These are phyloP conservation scores for Emergomyces pasteurianus DNA, from an alignment of 2,329 filamentous ascomycete genomes.

Conservation along the genomic window DNA sequence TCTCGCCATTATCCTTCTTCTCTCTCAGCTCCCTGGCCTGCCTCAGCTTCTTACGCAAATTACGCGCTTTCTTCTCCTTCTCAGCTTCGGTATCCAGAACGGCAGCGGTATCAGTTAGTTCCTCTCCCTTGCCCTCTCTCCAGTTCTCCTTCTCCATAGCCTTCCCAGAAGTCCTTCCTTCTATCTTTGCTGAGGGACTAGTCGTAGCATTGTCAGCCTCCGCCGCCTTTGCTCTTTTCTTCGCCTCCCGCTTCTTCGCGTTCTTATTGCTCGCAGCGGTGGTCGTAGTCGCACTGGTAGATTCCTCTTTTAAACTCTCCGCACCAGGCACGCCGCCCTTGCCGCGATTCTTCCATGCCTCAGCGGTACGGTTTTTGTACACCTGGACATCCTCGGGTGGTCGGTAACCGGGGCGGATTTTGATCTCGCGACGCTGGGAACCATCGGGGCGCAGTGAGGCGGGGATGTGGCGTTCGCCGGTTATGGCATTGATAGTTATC, in stretches of 20 bases:
- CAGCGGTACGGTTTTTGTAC: constrained; percentile 86
- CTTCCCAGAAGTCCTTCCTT: background rate
- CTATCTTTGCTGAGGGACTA: constrained; percentile 27
- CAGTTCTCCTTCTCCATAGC: constrained; percentile 18
- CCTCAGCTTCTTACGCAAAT: constrained; percentile 85
- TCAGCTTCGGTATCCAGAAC: constrained; percentile 59
- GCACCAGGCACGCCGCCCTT: constrained; percentile 65
- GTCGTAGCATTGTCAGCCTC: constrained; percentile 46
- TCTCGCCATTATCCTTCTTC: constrained; percentile 80
- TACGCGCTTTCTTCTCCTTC: constrained; percentile 84
- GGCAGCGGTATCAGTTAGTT: constrained; percentile 15
- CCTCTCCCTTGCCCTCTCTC: constrained; percentile 18
- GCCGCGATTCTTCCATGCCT: constrained; percentile 67
- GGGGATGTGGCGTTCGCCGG: constrained; percentile 79
- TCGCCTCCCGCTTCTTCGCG: constrained; percentile 61
- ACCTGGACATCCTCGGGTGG: constrained; percentile 92
- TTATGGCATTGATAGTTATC: constrained; percentile 62
- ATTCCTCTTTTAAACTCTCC: constrained; percentile 41
- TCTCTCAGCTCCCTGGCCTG: constrained; percentile 82
- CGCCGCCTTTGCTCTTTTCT: constrained; percentile 46
- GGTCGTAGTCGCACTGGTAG: constrained; percentile 38
- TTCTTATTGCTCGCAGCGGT: constrained; percentile 65
- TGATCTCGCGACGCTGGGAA: constrained; percentile 84
- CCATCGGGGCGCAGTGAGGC: constrained; percentile 78
- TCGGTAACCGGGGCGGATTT: constrained; percentile 82